Conservation (phyloP, 2,329 filamentous ascomycete genomes). For the Phialophora verrucosa region DNA sequence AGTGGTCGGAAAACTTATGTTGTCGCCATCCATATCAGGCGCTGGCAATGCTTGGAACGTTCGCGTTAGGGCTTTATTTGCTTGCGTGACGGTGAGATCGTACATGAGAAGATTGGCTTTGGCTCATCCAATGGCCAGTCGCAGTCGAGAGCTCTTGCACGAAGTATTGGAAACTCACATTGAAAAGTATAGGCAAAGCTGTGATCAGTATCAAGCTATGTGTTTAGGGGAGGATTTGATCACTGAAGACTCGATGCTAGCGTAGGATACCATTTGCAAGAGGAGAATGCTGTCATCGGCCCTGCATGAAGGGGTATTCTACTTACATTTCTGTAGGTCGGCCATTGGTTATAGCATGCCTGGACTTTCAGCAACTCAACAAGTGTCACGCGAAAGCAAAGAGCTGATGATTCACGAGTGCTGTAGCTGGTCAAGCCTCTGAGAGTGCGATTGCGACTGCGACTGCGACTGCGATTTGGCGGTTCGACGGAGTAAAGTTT, state of each 20-base stretch:
- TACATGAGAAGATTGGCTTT: not conserved
- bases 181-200: not conserved
- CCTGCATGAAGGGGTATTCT: not conserved
- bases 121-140: not conserved
- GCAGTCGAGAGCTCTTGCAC: not conserved
- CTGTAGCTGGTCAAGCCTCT: not conserved
- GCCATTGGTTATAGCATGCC: not conserved
- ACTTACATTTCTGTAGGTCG: not conserved
- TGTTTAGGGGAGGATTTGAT: too few relatives aligned
- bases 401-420: not conserved
- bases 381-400: not conserved
- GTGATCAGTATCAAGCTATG: not conserved
- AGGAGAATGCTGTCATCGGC: not conserved
- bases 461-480: not conserved
- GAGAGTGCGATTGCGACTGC: not conserved
- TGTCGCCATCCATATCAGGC: too few relatives aligned
- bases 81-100: not conserved
- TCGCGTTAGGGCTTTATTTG: not conserved
- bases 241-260: too few relatives aligned
- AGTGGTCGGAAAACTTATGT: too few relatives aligned
- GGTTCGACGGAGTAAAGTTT: constrained; percentile 18
- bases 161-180: not conserved
- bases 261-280: not conserved
- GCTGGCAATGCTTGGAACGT: too few relatives aligned
- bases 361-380: not conserved